These are phyloP conservation scores for Lantana camara DNA, from an alignment of 257 asterid genomes.

Conservation along the genomic window DNA sequence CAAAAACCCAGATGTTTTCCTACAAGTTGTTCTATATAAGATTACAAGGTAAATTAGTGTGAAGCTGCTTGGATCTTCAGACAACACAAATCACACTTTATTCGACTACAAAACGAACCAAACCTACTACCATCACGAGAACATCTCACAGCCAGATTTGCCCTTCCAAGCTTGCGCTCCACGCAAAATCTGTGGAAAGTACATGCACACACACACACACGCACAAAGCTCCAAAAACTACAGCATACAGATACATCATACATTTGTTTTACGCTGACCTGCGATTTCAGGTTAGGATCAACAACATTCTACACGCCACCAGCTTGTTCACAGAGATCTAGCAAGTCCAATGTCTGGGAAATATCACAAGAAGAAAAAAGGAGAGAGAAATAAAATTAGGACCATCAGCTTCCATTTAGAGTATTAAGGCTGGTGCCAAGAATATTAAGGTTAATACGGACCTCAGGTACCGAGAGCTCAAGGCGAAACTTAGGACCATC, in stretches of 20 bases:
- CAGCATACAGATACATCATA: conserved; percentile 33
- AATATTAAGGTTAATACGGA: conserved; percentile 30
- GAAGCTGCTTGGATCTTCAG: conserved; percentile 17
- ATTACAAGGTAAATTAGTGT: conserved; percentile 4
- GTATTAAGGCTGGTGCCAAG: background rate
- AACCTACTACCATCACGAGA: conserved; percentile 10
- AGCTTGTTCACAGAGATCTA: conserved; percentile 94
- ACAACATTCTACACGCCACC: conserved; percentile 51
- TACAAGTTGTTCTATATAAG: conserved; percentile 8
- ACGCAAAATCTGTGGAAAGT: conserved; percentile 49
- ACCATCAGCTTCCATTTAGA: no score
- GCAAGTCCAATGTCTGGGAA: conserved; percentile 79
- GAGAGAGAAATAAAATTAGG: no score
- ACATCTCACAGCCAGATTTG: conserved; percentile 31
- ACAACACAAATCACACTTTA: conserved; percentile 24
- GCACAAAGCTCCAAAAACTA: conserved; percentile 40
- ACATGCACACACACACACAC: conserved; percentile 26
- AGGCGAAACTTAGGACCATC: conserved; percentile 99
- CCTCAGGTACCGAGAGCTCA: conserved; percentile 96
- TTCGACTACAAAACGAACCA: conserved; percentile 32
- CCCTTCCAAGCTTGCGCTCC: conserved; percentile 73
- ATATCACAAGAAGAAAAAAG: no score
- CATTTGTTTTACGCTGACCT: conserved; percentile 42
- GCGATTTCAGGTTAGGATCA: conserved; percentile 14
- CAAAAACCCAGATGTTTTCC: background rate